Conservation (phyloP, 2,329 filamentous ascomycete species). For the Cladosporium halotolerans region DNA sequence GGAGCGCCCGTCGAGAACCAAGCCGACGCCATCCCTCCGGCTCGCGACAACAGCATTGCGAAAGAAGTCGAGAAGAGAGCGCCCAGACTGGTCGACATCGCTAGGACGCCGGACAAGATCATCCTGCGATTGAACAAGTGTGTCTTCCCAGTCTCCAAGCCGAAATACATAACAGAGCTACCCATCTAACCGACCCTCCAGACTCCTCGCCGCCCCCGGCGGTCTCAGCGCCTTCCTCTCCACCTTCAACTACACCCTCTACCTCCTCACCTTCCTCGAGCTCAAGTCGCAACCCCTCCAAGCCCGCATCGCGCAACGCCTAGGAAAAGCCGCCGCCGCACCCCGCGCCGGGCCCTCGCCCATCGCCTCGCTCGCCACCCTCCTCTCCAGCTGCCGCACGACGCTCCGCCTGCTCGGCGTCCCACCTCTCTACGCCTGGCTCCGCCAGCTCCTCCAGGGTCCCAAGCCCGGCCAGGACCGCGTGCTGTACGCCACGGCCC, state of each 20-base stretch:
- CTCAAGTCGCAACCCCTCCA: constrained; percentile 32
- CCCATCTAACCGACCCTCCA: constrained; percentile 18
- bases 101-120: constrained; percentile 33
- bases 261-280: constrained; percentile 39
- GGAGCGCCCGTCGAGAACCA: constrained; percentile 31
- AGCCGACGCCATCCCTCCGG: constrained; percentile 23
- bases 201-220: constrained; percentile 39
- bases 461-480: constrained; percentile 37
- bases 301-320: constrained; percentile 30
- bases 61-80: constrained; percentile 24
- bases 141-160: neutral
- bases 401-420: constrained; percentile 40
- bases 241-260: constrained; percentile 43
- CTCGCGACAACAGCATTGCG: constrained; percentile 27
- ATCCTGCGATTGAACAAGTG: constrained; percentile 42
- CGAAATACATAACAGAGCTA: neutral
- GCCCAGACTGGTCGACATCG: constrained; percentile 24
- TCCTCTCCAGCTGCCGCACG: constrained; percentile 38
- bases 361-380: constrained; percentile 31
- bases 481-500: constrained; percentile 37
- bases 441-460: constrained; percentile 35
- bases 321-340: constrained; percentile 24
- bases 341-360: constrained; percentile 23
- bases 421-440: constrained; percentile 41
- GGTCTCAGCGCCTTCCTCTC: constrained; percentile 41